A percentile compares a stretch with the other conserved stretches of the same genome.
Evolutionary conservation across 2,329 filamentous ascomycete genomes (phyloP).

Genomic region (Herpotrichia juniperi): DNA sequence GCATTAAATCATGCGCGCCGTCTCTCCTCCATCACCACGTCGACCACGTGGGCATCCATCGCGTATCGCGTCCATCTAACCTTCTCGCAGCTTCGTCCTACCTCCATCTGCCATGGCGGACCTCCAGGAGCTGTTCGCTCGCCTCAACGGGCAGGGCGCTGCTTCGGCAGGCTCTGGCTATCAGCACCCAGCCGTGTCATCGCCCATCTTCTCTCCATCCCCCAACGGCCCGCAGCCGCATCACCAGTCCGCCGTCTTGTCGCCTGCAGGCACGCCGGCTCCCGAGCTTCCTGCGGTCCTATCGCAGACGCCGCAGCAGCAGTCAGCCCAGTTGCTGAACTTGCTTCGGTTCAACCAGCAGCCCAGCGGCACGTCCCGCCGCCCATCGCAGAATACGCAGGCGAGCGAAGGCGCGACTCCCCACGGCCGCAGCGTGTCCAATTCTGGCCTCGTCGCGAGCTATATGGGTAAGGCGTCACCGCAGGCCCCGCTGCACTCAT

Average conservation of each 20-base stretch:
- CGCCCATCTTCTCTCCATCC: conserved; percentile 63
- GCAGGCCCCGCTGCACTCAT: conserved; percentile 37
- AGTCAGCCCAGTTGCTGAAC: conserved; percentile 65
- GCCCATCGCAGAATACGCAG: conserved; percentile 32
- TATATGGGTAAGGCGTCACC: conserved; percentile 57
- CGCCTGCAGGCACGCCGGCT: conserved; percentile 55
- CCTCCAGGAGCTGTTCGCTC: conserved; percentile 51
- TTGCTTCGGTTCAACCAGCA: conserved; percentile 68
- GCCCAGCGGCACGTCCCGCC: conserved; percentile 33
- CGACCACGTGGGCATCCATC: too few species aligned
- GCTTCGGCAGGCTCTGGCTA: conserved; percentile 41
- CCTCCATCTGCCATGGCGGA: conserved; percentile 43
- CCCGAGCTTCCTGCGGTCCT: conserved; percentile 49
- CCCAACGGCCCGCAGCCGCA: conserved; percentile 60
- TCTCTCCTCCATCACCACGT: not conserved
- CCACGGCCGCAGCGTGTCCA: conserved; percentile 53
- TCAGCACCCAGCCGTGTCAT: conserved; percentile 63
- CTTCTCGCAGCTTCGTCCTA: not conserved
- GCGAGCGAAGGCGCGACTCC: conserved; percentile 20
- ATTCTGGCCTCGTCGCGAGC: conserved; percentile 63
- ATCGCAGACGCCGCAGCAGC: conserved; percentile 46
- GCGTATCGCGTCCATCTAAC: too few species aligned
- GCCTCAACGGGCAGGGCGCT: conserved; percentile 44
- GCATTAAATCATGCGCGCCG: not conserved
- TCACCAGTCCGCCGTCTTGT: conserved; percentile 64